Base-by-base conservation (phyloP, 2,329 filamentous ascomycete species). In the Sporothrix pseudoabietina region DNA sequence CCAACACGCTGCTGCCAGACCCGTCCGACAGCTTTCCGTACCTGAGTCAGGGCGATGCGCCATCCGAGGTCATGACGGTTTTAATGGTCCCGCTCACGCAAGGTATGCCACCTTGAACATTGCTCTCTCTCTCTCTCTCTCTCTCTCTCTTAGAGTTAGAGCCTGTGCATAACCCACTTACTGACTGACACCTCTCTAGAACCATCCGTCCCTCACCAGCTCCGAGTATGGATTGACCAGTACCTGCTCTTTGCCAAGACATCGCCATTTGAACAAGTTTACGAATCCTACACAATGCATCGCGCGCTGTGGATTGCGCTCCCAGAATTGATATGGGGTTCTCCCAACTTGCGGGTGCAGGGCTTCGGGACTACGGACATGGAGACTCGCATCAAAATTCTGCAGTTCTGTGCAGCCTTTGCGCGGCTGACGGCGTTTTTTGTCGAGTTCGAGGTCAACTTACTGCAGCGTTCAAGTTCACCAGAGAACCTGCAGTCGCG, bases 401-500 rank as follows among this genome's bases (percentile, higher is more conserved):
- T 78, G n/a, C 77, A 78, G 0, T 81, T 87, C 57, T 85, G 83
- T 75, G 74, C 76, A 10, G 78, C 78, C 1, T 86, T 85, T 75
- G 83, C 86, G n/a, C 83, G 80, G 73, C 78, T 91, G 61, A 81
- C 87, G 0, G 86, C 85, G 14, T 84, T 83, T 74, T 86, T 90
- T 74, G 80, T 89, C 71, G 78, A 81, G 16, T 79, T 88, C 74
- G 89, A 91, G 77, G 76, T 81, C 49, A 77, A 78, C 69, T 80
- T 80, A 2, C 75, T 86, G 26, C 75, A 78, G 32, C 76, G 74
- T 22, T 71, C 73, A 26, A 9, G 69, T 6, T 63, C 76, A 2
- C 76, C 78, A 7, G 80, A 80, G 12, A 80, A 80, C 9, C 76
- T 78, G 3, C 78, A 77, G 26, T 79, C 82, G 8, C 81, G 82